Evolutionary conservation across 2,329 filamentous ascomycete species (phyloP).

Genomic region (Neonectria faginata): DNA sequence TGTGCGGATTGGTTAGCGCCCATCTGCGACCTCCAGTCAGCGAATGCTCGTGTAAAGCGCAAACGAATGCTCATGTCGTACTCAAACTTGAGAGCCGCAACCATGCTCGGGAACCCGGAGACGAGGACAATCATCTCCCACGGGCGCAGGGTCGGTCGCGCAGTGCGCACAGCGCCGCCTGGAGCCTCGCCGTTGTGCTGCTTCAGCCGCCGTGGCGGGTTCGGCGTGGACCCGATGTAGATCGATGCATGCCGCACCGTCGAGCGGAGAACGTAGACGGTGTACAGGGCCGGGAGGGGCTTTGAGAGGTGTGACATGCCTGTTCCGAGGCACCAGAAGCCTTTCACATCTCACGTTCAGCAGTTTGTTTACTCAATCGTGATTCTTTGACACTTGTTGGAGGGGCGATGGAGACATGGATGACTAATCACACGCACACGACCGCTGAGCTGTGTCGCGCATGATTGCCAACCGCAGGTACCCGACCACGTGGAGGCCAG

Average conservation of each 20-base stretch:
- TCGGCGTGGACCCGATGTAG: slow-evolving; percentile 93
- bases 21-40: slow-evolving; percentile 67
- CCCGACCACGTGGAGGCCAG: no score
- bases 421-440: slow-evolving; percentile 21
- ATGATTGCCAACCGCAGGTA: not conserved
- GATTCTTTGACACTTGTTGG: slow-evolving; percentile 16
- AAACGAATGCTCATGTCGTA: slow-evolving; percentile 57
- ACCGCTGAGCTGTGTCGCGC: not conserved
- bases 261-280: slow-evolving; percentile 91
- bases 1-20: slow-evolving; percentile 89
- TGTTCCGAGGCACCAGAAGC: slow-evolving; percentile 13
- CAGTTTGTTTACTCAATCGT: slow-evolving; percentile 33
- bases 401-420: slow-evolving; percentile 4
- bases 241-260: slow-evolving; percentile 76
- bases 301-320: slow-evolving; percentile 58
- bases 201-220: slow-evolving; percentile 83
- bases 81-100: slow-evolving; percentile 95
- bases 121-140: slow-evolving; percentile 94
- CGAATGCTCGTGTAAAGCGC: not conserved
- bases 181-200: slow-evolving; percentile 91
- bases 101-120: slow-evolving; percentile 86
- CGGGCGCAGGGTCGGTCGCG: slow-evolving; percentile 74
- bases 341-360: slow-evolving; percentile 6
- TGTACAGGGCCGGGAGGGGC: slow-evolving; percentile 88
- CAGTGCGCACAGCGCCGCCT: slow-evolving; percentile 85